A percentile compares a stretch with the other conserved stretches of the same genome.
Evolutionary conservation across 176 grass and related monocot species (phyloP).

Genomic region (Musa troglodytarum): DNA sequence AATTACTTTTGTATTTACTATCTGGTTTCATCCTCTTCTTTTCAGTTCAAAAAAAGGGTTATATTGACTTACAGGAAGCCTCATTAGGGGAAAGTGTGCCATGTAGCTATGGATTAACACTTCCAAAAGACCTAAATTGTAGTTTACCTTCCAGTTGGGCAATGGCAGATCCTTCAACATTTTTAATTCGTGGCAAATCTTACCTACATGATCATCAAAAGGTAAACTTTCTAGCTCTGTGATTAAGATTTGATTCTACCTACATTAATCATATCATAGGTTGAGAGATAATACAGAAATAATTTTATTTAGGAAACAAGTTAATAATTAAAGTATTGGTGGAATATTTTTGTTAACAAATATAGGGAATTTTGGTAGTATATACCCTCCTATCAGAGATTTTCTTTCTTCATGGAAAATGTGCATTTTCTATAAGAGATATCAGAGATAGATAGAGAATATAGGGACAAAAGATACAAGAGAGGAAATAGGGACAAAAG

Average conservation of each 20-base stretch:
- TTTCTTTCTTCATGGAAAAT: background rate
- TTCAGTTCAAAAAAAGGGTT: slow-evolving; percentile 19
- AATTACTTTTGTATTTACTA: background rate
- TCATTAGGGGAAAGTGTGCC: background rate
- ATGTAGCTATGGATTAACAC: slow-evolving; percentile 68
- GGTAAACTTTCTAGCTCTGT: slow-evolving; percentile 28
- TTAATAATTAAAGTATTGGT: background rate
- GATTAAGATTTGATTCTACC: background rate
- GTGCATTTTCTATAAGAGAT: no score
- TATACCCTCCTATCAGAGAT: no score
- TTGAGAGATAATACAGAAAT: background rate
- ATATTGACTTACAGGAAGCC: slow-evolving; percentile 6
- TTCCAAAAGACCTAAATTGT: slow-evolving; percentile 67
- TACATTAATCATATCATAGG: background rate
- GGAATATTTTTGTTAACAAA: background rate
- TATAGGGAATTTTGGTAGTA: background rate
- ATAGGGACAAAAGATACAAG: no score
- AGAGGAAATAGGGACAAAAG: no score
- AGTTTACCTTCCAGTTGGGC: slow-evolving; percentile 63
- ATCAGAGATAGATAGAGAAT: no score
- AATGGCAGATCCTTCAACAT: slow-evolving; percentile 86
- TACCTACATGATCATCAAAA: slow-evolving; percentile 85
- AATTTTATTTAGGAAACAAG: background rate
- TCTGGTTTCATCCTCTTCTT: background rate
- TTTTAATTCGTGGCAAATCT: slow-evolving; percentile 85